phyloP scores from a whole-genome alignment of 2,329 filamentous ascomycete genomes.

The Fusarium illudens region DNA sequence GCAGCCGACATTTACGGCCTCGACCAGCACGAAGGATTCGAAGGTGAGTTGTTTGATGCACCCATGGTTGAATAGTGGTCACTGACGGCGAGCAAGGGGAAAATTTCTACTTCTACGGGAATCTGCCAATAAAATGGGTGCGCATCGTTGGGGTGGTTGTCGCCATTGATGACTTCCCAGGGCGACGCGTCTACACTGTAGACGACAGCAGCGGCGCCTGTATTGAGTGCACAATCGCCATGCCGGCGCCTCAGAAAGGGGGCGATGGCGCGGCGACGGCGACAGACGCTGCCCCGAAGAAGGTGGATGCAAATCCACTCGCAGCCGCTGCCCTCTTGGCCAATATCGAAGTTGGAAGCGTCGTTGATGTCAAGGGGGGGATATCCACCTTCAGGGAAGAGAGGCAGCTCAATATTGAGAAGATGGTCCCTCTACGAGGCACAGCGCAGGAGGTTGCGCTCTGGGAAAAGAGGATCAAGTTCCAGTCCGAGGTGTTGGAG shows the following conservation, averaged over 20 bases:
- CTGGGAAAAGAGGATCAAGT: conserved; percentile 64
- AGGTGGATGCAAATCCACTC: neutral
- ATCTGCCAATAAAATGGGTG: conserved; percentile 81
- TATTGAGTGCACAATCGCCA: conserved; percentile 55
- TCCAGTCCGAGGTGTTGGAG: conserved; percentile 59
- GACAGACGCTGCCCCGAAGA: conserved; percentile 6
- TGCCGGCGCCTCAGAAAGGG: conserved; percentile 9
- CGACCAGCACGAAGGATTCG: conserved; percentile 58
- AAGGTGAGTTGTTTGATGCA: conserved; percentile 53
- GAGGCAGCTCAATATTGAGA: conserved; percentile 63
- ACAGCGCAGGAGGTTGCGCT: conserved; percentile 67
- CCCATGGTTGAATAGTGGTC: neutral
- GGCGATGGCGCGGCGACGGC: neutral
- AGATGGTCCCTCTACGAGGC: conserved; percentile 56
- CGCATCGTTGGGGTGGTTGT: conserved; percentile 76
- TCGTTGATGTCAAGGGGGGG: conserved; percentile 66
- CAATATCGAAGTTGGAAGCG: conserved; percentile 59
- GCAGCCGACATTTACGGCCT: conserved; percentile 60
- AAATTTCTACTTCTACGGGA: conserved; percentile 71
- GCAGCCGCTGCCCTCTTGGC: conserved; percentile 26
- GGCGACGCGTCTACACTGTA: conserved; percentile 62
- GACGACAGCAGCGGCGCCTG: conserved; percentile 71
- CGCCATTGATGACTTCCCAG: conserved; percentile 61
- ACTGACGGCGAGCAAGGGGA: conserved; percentile 50
- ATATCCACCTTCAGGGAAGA: conserved; percentile 57